Percentiles rank a stretch among this genome's conserved stretches.
Evolutionary conservation across 2,329 filamentous ascomycete species (phyloP).

Genomic region (Penicillium sp.): DNA sequence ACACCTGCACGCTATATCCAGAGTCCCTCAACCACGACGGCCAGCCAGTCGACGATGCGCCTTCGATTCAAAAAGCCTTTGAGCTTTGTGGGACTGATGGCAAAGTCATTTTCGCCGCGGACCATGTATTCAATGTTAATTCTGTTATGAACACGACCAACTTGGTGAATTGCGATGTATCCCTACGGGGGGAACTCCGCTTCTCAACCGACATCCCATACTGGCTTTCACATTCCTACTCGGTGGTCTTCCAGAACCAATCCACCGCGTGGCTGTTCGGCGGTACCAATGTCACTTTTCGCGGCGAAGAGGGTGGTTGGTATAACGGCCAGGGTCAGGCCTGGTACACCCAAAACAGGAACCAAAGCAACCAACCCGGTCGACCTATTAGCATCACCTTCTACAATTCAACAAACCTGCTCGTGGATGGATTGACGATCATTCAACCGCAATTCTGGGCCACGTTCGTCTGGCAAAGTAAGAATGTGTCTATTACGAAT

Average conservation of each 20-base stretch:
- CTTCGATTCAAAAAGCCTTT: constrained; percentile 34
- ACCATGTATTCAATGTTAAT: constrained; percentile 24
- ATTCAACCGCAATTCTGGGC: constrained; percentile 57
- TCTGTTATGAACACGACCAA: constrained; percentile 27
- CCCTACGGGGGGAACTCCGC: constrained; percentile 32
- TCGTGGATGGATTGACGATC: constrained; percentile 55
- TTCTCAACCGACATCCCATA: constrained; percentile 55
- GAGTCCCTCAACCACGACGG: constrained; percentile 28
- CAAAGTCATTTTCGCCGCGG: constrained; percentile 12
- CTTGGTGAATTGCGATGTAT: constrained; percentile 34
- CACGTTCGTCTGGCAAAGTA: constrained; percentile 51
- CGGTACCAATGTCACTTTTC: constrained; percentile 55
- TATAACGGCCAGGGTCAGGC: constrained; percentile 63
- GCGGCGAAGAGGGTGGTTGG: constrained; percentile 57
- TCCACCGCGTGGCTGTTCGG: constrained; percentile 60
- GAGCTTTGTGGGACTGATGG: constrained; percentile 35
- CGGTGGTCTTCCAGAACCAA: constrained; percentile 60
- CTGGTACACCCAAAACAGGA: constrained; percentile 59
- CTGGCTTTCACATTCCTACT: constrained; percentile 57
- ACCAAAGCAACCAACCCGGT: constrained; percentile 52
- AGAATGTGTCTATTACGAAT: constrained; percentile 58
- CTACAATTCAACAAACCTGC: constrained; percentile 52
- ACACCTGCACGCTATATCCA: constrained; percentile 27
- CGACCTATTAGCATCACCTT: constrained; percentile 60
- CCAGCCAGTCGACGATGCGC: constrained; percentile 26